Conservation (phyloP, 1,139 yeast genomes). For the Saccharomyces pastorianus region DNA sequence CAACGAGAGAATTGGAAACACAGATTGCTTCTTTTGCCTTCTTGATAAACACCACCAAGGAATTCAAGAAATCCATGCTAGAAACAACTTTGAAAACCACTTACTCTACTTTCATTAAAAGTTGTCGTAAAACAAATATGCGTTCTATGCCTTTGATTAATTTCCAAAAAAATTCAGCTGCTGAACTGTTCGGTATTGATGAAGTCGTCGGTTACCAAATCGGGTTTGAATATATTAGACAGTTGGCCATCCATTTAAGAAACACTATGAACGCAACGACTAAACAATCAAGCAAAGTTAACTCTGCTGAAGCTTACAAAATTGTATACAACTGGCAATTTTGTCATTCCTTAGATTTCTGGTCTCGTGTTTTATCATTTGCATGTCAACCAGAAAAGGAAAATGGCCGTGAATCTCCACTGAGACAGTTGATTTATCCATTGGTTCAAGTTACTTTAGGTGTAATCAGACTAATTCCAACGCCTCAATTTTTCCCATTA, state of each 20-base stretch:
- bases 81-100: conserved; percentile 55
- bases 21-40: conserved; percentile 86
- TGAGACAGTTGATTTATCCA: conserved; percentile 84
- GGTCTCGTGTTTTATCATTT: conserved; percentile 79
- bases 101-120: conserved; percentile 73
- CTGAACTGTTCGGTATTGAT: conserved; percentile 73
- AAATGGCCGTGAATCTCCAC: conserved; percentile 54
- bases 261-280: conserved; percentile 66
- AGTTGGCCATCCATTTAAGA: conserved; percentile 86
- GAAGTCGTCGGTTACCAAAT: conserved; percentile 69
- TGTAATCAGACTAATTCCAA: conserved; percentile 79
- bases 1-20: conserved; percentile 57
- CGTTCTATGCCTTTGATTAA: conserved; percentile 83
- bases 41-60: conserved; percentile 64
- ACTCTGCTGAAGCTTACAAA: conserved; percentile 42
- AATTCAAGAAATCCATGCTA: conserved; percentile 55
- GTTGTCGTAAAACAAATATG: conserved; percentile 71
- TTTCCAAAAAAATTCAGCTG: conserved; percentile 84
- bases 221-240: conserved; percentile 90
- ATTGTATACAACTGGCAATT: conserved; percentile 91
- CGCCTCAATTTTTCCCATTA: conserved; percentile 90
- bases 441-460: conserved; percentile 94
- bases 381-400: conserved; percentile 60
- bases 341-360: conserved; percentile 89
- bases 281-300: conserved; percentile 50